Conservation (phyloP, 1,284 basidiomycete species). For the Boletus smithii region DNA sequence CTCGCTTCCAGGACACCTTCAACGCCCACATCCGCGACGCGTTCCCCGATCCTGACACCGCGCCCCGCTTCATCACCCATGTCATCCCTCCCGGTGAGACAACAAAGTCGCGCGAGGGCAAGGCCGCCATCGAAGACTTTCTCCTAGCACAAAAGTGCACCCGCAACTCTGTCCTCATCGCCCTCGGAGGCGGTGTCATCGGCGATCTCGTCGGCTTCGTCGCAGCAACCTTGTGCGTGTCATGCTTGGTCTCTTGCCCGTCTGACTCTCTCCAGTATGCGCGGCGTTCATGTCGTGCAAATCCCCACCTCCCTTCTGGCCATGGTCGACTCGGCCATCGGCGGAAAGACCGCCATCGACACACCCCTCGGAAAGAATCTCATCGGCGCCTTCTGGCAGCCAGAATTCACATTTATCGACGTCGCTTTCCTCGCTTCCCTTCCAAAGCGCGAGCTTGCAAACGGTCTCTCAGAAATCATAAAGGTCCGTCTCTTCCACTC, state of each 20-base stretch:
- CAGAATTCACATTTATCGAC: slow-evolving; percentile 96
- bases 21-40: slow-evolving; percentile 38
- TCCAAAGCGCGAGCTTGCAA: slow-evolving; percentile 90
- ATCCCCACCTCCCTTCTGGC: slow-evolving; percentile 95
- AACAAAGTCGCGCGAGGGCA: slow-evolving; percentile 88
- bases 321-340: slow-evolving; percentile 98
- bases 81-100: slow-evolving; percentile 89
- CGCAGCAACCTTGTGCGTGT: slow-evolving; percentile 91
- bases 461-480: slow-evolving; percentile 98
- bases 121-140: slow-evolving; percentile 94
- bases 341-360: slow-evolving; percentile 98
- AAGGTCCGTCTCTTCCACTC: slow-evolving; percentile 55
- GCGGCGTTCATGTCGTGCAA: slow-evolving; percentile 90
- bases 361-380: slow-evolving; percentile 97
- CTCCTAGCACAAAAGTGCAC: slow-evolving; percentile 87
- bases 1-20: slow-evolving; percentile 68
- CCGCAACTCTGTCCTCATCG: slow-evolving; percentile 89
- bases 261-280: slow-evolving; percentile 54
- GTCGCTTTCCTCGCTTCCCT: slow-evolving; percentile 94
- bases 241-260: accelerated
- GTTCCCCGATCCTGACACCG: slow-evolving; percentile 31
- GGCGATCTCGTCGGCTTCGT: slow-evolving; percentile 96
- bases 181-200: slow-evolving; percentile 95
- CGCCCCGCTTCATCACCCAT: slow-evolving; percentile 74
- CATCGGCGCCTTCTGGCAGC: slow-evolving; percentile 98